Percentiles rank a stretch among this genome's conserved stretches.
These are phyloP conservation scores for Xylariales sp. DNA, from an alignment of 2,329 filamentous ascomycete species.

Conservation along the genomic window DNA sequence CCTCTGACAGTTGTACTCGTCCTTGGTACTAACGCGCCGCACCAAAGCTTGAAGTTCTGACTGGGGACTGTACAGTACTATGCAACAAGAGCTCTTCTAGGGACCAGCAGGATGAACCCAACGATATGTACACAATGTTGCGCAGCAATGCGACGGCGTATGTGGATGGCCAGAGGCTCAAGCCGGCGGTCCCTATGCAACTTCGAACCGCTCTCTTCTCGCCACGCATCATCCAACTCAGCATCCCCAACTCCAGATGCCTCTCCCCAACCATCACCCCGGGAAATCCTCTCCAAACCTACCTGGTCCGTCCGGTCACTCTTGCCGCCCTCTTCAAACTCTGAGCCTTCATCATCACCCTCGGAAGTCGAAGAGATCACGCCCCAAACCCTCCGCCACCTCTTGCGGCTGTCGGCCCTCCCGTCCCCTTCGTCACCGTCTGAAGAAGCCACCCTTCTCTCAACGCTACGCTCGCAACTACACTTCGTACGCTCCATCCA, in stretches of 20 bases:
- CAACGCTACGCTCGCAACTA: constrained; percentile 74
- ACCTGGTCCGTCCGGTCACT: constrained; percentile 82
- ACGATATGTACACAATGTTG: constrained; percentile 22
- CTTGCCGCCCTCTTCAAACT: constrained; percentile 42
- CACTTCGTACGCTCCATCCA: constrained; percentile 89
- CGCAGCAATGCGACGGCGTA: constrained; percentile 13
- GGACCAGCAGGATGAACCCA: constrained; percentile 20
- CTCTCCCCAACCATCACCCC: constrained; percentile 3
- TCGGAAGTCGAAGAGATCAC: constrained; percentile 46
- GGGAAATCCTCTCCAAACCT: constrained; percentile 60
- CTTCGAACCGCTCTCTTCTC: not conserved
- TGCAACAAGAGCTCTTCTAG: too few relatives aligned
- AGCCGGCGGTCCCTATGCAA: not conserved
- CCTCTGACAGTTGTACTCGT: too few relatives aligned
- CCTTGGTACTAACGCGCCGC: too few relatives aligned
- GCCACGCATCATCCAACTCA: not conserved
- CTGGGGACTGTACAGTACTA: too few relatives aligned
- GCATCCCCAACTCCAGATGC: too few relatives aligned
- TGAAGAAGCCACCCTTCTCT: constrained; percentile 67
- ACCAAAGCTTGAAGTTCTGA: too few relatives aligned
- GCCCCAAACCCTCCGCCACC: constrained; percentile 67
- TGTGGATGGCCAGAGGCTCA: too few relatives aligned
- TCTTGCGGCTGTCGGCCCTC: constrained; percentile 84
- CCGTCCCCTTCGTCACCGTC: constrained; percentile 59
- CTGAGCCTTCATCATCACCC: constrained; percentile 19